These are phyloP conservation scores for Pyrenopolyporus hunteri DNA, from an alignment of 495 filamentous ascomycete species.

Conservation along the genomic window DNA sequence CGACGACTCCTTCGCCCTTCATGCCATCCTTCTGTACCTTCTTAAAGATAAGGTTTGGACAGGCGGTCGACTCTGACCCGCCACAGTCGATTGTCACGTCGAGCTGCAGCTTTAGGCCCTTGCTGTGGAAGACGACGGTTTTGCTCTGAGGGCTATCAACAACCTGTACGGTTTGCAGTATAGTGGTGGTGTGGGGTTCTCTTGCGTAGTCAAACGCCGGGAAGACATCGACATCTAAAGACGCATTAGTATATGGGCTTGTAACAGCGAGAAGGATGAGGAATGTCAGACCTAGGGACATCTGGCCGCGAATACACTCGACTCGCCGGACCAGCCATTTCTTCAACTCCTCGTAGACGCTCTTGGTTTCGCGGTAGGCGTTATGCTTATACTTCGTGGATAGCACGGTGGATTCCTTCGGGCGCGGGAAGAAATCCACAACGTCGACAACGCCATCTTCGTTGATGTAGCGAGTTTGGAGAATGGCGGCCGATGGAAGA, in stretches of 20 bases:
- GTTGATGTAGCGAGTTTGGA: slow-evolving; percentile 72
- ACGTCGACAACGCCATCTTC: slow-evolving; percentile 74
- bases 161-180: slow-evolving; percentile 49
- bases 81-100: slow-evolving; percentile 67
- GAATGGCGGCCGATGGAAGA: slow-evolving; percentile 70
- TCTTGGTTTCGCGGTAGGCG: slow-evolving; percentile 58
- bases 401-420: slow-evolving; percentile 52
- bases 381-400: slow-evolving; percentile 52
- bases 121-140: slow-evolving; percentile 65
- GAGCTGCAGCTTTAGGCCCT: slow-evolving; percentile 63
- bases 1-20: slow-evolving; percentile 65
- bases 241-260: background rate
- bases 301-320: slow-evolving; percentile 68
- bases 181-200: slow-evolving; percentile 60
- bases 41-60: slow-evolving; percentile 56
- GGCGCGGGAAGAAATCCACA: slow-evolving; percentile 73
- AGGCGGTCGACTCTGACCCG: slow-evolving; percentile 53
- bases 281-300: slow-evolving; percentile 55
- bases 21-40: slow-evolving; percentile 58
- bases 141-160: slow-evolving; percentile 55
- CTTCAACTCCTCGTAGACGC: slow-evolving; percentile 60
- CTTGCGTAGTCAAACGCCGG: slow-evolving; percentile 73
- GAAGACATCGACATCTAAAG: slow-evolving; percentile 65
- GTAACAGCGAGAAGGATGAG: background rate
- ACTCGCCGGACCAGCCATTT: slow-evolving; percentile 68